These are phyloP conservation scores for Penicillium olsonii DNA, from an alignment of 2,329 filamentous ascomycete genomes.

Conservation along the genomic window DNA sequence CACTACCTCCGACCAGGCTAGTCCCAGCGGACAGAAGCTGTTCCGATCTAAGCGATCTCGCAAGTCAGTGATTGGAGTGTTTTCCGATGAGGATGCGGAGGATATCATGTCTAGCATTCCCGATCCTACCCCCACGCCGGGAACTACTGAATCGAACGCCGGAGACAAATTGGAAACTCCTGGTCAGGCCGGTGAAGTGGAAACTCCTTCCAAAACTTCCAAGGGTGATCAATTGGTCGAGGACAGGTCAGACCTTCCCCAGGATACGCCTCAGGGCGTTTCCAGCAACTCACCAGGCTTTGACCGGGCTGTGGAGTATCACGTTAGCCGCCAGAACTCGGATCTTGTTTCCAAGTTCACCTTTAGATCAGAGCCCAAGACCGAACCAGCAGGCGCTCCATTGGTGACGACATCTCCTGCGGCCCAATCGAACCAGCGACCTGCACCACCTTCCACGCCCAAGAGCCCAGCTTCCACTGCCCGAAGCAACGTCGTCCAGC, in stretches of 20 bases:
- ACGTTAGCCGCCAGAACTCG: conserved; percentile 40
- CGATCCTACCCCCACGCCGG: conserved; percentile 28
- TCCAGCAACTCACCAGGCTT: conserved; percentile 20
- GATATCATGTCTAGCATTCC: conserved; percentile 51
- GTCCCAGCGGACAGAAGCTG: conserved; percentile 41
- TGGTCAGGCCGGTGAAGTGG: neutral
- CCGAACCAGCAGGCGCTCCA: conserved; percentile 1
- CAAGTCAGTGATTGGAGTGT: conserved; percentile 50
- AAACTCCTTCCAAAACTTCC: neutral
- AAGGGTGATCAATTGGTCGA: neutral
- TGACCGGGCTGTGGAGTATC: conserved; percentile 37
- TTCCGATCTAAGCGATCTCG: conserved; percentile 43
- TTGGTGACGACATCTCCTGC: conserved; percentile 14
- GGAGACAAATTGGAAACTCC: neutral
- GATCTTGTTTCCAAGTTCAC: conserved; percentile 38
- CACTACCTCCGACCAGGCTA: conserved; percentile 33
- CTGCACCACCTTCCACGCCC: conserved; percentile 7
- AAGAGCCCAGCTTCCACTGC: conserved; percentile 14
- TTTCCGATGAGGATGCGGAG: conserved; percentile 56
- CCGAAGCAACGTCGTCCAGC: conserved; percentile 12
- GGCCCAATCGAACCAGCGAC: conserved; percentile 5
- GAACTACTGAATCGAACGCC: conserved; percentile 1
- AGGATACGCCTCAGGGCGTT: conserved; percentile 15
- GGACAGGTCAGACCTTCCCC: neutral
- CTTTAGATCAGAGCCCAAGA: conserved; percentile 26